Evolutionary conservation across 305 asterid species (phyloP).

Genomic region (Ajuga reptans): DNA sequence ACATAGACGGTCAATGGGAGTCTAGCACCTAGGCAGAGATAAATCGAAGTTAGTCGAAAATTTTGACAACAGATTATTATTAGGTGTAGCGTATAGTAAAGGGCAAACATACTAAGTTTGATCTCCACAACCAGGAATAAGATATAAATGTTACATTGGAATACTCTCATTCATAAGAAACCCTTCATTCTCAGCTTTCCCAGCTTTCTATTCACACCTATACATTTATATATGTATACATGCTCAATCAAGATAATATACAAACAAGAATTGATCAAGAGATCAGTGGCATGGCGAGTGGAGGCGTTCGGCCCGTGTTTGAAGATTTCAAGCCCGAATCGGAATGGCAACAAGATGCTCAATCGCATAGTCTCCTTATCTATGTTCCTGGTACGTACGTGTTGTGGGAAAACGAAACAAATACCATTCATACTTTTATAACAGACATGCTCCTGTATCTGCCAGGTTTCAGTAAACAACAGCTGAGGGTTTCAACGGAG

Average conservation of each 20-base stretch:
- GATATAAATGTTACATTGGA: no score
- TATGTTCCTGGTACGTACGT: slow-evolving; percentile 53
- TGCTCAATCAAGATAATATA: neutral
- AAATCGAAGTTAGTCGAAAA: no score
- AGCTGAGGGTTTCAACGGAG: slow-evolving; percentile 52
- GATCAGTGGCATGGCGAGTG: neutral
- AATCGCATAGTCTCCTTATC: slow-evolving; percentile 35
- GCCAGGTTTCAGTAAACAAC: slow-evolving; percentile 50
- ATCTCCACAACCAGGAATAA: slow-evolving; percentile 16
- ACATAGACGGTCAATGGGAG: no score
- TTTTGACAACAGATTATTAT: no score
- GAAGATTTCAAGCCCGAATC: slow-evolving; percentile 50
- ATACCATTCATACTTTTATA: neutral
- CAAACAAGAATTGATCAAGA: neutral
- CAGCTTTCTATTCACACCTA: neutral
- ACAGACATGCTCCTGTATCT: neutral
- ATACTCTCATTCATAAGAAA: neutral
- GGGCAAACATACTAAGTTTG: slow-evolving; percentile 16
- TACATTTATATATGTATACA: no score
- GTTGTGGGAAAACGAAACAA: no score
- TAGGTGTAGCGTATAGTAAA: slow-evolving; percentile 7
- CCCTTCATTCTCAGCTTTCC: slow-evolving; percentile 8
- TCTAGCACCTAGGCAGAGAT: no score
- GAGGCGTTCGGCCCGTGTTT: slow-evolving; percentile 23
- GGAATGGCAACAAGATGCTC: slow-evolving; percentile 46